These are phyloP conservation scores for Candida glucosophila DNA, from an alignment of 1,139 yeast species.

Conservation along the genomic window DNA sequence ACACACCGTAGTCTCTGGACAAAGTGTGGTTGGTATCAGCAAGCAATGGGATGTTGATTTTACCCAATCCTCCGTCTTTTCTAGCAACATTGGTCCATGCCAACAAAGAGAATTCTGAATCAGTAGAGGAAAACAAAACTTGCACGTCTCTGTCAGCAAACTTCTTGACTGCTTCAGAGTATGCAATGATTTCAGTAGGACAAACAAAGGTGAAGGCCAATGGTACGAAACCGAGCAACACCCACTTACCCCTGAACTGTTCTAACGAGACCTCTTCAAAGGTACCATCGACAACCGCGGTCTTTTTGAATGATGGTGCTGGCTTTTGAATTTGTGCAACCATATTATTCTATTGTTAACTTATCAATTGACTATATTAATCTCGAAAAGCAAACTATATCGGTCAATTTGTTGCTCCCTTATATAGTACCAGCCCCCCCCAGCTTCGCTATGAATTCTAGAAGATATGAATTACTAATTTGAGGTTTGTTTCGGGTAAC, in stretches of 20 bases:
- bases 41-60: slow-evolving; percentile 84
- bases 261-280: slow-evolving; percentile 93
- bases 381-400: background rate
- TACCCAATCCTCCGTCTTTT: slow-evolving; percentile 97
- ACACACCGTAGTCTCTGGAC: slow-evolving; percentile 93
- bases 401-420: background rate
- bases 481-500: slow-evolving; percentile 5
- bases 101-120: slow-evolving; percentile 92
- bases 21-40: slow-evolving; percentile 96
- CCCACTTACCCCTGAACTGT: slow-evolving; percentile 97
- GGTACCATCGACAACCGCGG: slow-evolving; percentile 93
- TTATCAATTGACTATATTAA: background rate
- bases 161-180: slow-evolving; percentile 88
- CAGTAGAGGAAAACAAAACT: slow-evolving; percentile 93
- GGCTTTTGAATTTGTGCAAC: slow-evolving; percentile 87
- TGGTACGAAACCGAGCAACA: slow-evolving; percentile 91
- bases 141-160: slow-evolving; percentile 82
- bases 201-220: slow-evolving; percentile 98
- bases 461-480: slow-evolving; percentile 11
- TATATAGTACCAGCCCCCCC: background rate
- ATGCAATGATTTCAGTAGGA: slow-evolving; percentile 98
- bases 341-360: slow-evolving; percentile 33
- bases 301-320: slow-evolving; percentile 93
- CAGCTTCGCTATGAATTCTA: slow-evolving; percentile 6
- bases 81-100: slow-evolving; percentile 98